Evolutionary conservation across 2,329 filamentous ascomycete genomes (phyloP).

Genomic region (Scopulariopsis brevicaulis): DNA sequence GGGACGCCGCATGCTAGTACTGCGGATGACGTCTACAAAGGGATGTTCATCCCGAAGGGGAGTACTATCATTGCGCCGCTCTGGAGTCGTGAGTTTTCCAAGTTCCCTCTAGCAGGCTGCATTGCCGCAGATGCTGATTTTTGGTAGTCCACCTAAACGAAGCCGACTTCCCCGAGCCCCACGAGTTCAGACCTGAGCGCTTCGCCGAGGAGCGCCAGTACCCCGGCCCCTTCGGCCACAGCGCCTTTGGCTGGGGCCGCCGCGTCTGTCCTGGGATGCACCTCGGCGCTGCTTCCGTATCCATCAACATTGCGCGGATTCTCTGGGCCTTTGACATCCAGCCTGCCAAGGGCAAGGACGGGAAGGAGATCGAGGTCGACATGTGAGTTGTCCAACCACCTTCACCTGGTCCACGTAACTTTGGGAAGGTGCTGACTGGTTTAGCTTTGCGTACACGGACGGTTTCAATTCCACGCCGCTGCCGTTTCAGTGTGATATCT

Average conservation of each 20-base stretch:
- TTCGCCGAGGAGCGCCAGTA: conserved; percentile 21
- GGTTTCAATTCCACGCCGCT: conserved; percentile 29
- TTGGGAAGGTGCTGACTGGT: neutral
- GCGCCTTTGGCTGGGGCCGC: conserved; percentile 28
- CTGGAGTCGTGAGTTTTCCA: conserved; percentile 24
- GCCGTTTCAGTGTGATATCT: conserved; percentile 27
- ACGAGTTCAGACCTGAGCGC: conserved; percentile 23
- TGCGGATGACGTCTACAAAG: conserved; percentile 24
- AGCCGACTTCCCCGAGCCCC: conserved; percentile 25
- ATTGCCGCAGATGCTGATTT: neutral
- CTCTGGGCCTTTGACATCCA: conserved; percentile 40
- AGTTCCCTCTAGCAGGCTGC: neutral
- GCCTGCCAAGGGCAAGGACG: conserved; percentile 16
- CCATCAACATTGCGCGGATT: conserved; percentile 31
- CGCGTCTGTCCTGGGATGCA: conserved; percentile 32
- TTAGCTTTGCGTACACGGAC: conserved; percentile 27
- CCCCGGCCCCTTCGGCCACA: conserved; percentile 23
- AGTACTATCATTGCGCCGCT: conserved; percentile 28
- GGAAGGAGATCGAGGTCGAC: conserved; percentile 20
- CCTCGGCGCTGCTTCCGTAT: conserved; percentile 36
- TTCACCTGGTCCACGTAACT: neutral
- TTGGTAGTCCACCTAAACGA: conserved; percentile 25
- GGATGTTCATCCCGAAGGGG: conserved; percentile 31
- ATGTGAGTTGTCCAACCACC: conserved; percentile 17
- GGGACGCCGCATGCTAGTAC: conserved; percentile 35